Evolutionary conservation across 805 yeast genomes (phyloP).

Genomic region (Suhomyces sp.): DNA sequence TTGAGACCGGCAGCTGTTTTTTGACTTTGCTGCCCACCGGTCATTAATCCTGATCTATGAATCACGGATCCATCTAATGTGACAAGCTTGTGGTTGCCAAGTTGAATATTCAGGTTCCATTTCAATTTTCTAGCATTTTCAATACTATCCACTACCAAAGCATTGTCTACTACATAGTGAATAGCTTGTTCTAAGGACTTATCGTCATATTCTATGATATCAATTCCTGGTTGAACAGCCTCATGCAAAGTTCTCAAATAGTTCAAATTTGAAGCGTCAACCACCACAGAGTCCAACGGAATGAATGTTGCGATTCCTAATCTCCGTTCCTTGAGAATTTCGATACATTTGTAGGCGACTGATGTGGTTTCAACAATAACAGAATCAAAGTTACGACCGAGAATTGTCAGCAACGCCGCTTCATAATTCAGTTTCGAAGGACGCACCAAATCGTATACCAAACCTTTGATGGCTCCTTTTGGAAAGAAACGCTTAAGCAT

Average conservation of each 20-base stretch:
- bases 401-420: slow-evolving; percentile 66
- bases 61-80: slow-evolving; percentile 82
- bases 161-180: slow-evolving; percentile 72
- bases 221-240: slow-evolving; percentile 65
- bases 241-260: slow-evolving; percentile 52
- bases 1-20: slow-evolving; percentile 36
- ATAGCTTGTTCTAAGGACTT: slow-evolving; percentile 69
- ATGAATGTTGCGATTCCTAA: slow-evolving; percentile 83
- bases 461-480: slow-evolving; percentile 67
- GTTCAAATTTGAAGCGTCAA: slow-evolving; percentile 50
- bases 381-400: slow-evolving; percentile 80
- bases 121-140: slow-evolving; percentile 66
- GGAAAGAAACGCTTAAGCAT: slow-evolving; percentile 72
- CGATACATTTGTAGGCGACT: slow-evolving; percentile 73
- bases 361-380: slow-evolving; percentile 73
- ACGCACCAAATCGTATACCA: slow-evolving; percentile 73
- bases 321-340: slow-evolving; percentile 78
- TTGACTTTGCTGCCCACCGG: slow-evolving; percentile 73
- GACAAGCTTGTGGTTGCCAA: slow-evolving; percentile 61
- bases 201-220: slow-evolving; percentile 67
- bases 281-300: slow-evolving; percentile 73
- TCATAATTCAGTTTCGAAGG: slow-evolving; percentile 75
- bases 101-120: slow-evolving; percentile 48
- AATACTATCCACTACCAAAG: slow-evolving; percentile 73
- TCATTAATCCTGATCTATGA: slow-evolving; percentile 84